A percentile compares a stretch with the other conserved stretches of the same genome.
These are phyloP conservation scores for Clitopilus passeckerianus DNA, from an alignment of 768 basidiomycete genomes.

Conservation along the genomic window DNA sequence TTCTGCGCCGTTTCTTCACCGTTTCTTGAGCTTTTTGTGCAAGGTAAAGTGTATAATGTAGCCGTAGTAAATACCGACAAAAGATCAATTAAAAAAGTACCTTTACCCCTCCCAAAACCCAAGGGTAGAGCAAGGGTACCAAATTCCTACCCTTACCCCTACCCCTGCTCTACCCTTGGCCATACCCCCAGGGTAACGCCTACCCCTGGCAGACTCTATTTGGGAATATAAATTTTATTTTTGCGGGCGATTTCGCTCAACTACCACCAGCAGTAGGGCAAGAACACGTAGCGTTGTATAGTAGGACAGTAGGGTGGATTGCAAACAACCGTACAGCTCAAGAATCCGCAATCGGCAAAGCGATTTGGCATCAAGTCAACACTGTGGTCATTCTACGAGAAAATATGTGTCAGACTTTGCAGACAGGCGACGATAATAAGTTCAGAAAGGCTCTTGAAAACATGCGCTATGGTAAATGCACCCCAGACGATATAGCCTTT, in stretches of 20 bases:
- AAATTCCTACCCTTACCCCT: no score
- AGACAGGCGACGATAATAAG: constrained; percentile 18
- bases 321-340: constrained; percentile 6
- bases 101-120: no score
- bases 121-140: no score
- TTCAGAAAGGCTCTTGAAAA: constrained; percentile 21
- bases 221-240: constrained; percentile 35
- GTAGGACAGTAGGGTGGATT: not conserved
- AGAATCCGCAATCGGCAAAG: constrained; percentile 18
- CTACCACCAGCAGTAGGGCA: constrained; percentile 25
- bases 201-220: no score
- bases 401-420: constrained; percentile 27
- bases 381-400: constrained; percentile 27
- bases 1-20: no score
- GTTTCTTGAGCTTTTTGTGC: no score
- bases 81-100: no score
- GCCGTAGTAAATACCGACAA: no score
- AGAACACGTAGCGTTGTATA: constrained; percentile 14
- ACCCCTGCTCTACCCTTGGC: no score
- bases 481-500: constrained; percentile 23
- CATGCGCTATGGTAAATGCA: constrained; percentile 28
- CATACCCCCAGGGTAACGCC: no score
- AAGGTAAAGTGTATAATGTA: no score
- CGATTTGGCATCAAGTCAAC: constrained; percentile 25
- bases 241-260: constrained; percentile 42